Evolutionary conservation across 345 rosid species (phyloP).

Genomic region (Diplotaxis tenuifolia): DNA sequence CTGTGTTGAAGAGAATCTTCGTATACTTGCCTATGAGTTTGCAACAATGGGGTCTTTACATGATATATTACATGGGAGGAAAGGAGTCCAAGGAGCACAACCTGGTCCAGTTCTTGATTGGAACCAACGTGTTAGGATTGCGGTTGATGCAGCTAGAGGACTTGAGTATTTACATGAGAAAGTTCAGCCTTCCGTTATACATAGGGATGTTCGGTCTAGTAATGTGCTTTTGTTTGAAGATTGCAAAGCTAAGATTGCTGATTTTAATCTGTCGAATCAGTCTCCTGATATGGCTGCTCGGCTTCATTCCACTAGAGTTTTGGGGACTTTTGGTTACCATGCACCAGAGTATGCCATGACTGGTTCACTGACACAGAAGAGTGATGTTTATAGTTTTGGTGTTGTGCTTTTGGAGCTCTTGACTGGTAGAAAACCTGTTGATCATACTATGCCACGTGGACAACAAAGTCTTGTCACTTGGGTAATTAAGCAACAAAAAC

Average conservation of each 20-base stretch:
- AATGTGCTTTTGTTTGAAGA: slow-evolving; percentile 96
- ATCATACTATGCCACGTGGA: slow-evolving; percentile 99
- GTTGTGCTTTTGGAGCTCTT: slow-evolving; percentile 94
- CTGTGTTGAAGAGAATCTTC: slow-evolving; percentile 84
- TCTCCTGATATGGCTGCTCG: slow-evolving; percentile 99
- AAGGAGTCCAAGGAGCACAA: slow-evolving; percentile 98
- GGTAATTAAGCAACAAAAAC: slow-evolving; percentile 39
- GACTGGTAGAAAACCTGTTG: slow-evolving; percentile 98
- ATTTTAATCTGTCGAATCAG: slow-evolving; percentile 95
- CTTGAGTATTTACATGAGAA: slow-evolving; percentile 95
- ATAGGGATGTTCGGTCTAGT: slow-evolving; percentile 96
- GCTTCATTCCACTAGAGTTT: slow-evolving; percentile 97
- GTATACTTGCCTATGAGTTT: slow-evolving; percentile 87
- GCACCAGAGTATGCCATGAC: slow-evolving; percentile 99
- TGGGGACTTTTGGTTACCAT: slow-evolving; percentile 99
- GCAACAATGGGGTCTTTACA: slow-evolving; percentile 99
- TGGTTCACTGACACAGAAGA: slow-evolving; percentile 93
- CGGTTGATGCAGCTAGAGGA: slow-evolving; percentile 96
- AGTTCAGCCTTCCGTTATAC: slow-evolving; percentile 80
- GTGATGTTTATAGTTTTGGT: slow-evolving; percentile 97
- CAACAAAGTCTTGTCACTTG: slow-evolving; percentile 98
- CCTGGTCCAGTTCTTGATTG: slow-evolving; percentile 99
- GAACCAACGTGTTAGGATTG: slow-evolving; percentile 88
- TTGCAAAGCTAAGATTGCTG: slow-evolving; percentile 92
- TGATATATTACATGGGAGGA: slow-evolving; percentile 93